Conservation (phyloP, 2,329 filamentous ascomycete species). For the Triangularia setosa region DNA sequence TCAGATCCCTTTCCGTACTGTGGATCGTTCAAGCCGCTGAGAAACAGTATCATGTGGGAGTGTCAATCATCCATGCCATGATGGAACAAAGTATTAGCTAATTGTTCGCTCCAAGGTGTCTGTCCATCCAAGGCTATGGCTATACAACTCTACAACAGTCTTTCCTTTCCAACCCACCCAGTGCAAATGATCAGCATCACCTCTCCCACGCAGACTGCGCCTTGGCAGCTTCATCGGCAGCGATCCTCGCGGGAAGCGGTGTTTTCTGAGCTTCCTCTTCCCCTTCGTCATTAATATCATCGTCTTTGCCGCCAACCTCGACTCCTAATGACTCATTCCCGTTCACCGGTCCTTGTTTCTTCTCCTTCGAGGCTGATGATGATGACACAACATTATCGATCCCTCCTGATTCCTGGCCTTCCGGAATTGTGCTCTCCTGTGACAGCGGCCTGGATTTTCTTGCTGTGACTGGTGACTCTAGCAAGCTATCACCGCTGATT, state of each 20-base stretch:
- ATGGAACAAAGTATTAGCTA: not conserved
- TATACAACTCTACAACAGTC: not conserved
- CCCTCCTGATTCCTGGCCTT: not conserved
- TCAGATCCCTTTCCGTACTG: no score
- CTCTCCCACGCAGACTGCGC: conserved; percentile 11
- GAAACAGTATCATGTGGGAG: not conserved
- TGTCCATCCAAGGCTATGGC: not conserved
- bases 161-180: not conserved
- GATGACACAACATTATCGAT: conserved; percentile 1
- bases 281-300: not conserved
- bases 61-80: not conserved
- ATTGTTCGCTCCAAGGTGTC: not conserved
- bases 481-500: not conserved
- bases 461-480: not conserved
- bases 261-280: not conserved
- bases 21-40: not conserved
- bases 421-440: not conserved
- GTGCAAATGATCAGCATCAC: not conserved
- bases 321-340: not conserved
- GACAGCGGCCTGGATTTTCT: not conserved
- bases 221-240: conserved; percentile 12
- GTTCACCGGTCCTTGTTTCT: not conserved
- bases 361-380: not conserved
- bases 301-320: not conserved
- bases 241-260: not conserved